Evolutionary conservation across 257 asterid genomes (phyloP).

Genomic region (Nicotiana tabacum): DNA sequence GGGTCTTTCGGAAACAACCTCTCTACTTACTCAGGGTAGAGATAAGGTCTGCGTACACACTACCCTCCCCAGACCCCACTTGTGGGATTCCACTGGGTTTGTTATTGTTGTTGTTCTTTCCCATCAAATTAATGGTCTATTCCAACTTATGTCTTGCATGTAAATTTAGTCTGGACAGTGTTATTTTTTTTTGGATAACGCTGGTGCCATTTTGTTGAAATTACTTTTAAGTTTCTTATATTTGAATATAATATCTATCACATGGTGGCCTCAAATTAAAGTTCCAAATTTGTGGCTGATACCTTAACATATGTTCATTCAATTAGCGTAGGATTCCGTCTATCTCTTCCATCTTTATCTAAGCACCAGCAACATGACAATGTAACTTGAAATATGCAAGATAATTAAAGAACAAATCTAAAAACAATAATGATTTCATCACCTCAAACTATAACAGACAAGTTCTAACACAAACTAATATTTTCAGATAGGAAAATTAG

Average conservation of each 20-base stretch:
- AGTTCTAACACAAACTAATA: neutral
- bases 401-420: neutral
- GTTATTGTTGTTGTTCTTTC: neutral
- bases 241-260: too few species aligned
- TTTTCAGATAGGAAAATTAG: neutral
- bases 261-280: too few species aligned
- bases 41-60: too few species aligned
- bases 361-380: neutral
- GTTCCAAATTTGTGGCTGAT: too few species aligned
- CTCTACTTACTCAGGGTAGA: too few species aligned
- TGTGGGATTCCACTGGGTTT: too few species aligned
- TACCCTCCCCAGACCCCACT: too few species aligned
- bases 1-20: too few species aligned
- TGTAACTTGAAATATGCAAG: neutral
- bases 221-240: too few species aligned
- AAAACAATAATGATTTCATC: neutral
- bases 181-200: too few species aligned
- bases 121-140: neutral
- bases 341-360: constrained; percentile 3
- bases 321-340: neutral
- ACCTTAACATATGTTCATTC: neutral
- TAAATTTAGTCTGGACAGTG: neutral
- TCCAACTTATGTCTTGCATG: neutral
- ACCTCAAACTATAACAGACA: neutral
- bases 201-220: too few species aligned